A percentile compares a stretch with the other conserved stretches of the same genome.
phyloP scores from a whole-genome alignment of 257 asterid genomes.

The Solanum sitiens region DNA sequence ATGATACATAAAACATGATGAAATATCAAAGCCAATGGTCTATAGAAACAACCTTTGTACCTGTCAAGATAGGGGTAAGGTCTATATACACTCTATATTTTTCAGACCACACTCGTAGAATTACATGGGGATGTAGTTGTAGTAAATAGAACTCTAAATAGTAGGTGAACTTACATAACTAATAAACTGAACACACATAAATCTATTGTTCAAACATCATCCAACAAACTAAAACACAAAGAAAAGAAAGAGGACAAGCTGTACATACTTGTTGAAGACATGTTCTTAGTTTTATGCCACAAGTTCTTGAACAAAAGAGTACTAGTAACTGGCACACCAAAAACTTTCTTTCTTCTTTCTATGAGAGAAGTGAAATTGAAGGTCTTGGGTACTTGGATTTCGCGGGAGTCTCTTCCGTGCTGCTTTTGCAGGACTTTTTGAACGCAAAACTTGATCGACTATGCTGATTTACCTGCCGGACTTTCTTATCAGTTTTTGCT shows the following conservation, averaged over 20 bases:
- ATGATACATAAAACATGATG: neutral
- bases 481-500: slow-evolving; percentile 18
- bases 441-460: slow-evolving; percentile 3
- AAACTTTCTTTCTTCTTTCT: neutral
- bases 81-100: neutral
- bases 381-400: slow-evolving; percentile 33
- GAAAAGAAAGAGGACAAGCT: neutral
- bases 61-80: neutral
- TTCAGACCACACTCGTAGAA: accelerated
- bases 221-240: neutral
- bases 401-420: slow-evolving; percentile 9
- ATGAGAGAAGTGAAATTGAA: slow-evolving; percentile 12
- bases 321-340: neutral
- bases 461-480: slow-evolving; percentile 10
- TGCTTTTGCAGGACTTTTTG: slow-evolving; percentile 15
- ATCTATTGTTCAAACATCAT: neutral
- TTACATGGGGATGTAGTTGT: neutral
- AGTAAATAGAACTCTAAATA: neutral
- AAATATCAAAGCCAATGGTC: neutral
- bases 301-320: neutral
- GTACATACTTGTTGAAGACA: neutral
- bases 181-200: neutral
- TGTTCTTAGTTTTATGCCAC: neutral
- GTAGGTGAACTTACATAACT: neutral
- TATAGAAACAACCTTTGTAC: neutral